Conservation (phyloP, 2,329 filamentous ascomycete genomes). For the Dactylellina cionopaga region DNA sequence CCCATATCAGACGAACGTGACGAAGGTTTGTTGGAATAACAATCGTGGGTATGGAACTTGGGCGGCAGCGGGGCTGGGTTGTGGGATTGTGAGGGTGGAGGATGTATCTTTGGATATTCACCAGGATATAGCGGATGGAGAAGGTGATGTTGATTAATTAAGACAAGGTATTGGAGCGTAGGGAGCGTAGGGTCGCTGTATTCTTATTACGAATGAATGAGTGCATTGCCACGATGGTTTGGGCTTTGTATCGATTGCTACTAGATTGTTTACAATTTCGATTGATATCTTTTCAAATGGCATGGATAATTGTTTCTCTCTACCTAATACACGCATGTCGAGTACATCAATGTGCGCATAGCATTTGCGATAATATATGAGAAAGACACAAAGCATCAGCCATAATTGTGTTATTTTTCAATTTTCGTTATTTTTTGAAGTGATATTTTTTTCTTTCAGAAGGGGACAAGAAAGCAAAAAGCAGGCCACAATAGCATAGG, state of each 20-base stretch:
- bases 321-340: constrained; percentile 26
- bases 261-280: no score
- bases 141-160: background rate
- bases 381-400: background rate
- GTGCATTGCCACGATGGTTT: no score
- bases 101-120: constrained; percentile 60
- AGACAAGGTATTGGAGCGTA: no score
- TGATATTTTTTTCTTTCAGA: constrained; percentile 6
- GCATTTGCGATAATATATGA: background rate
- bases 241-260: no score
- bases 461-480: background rate
- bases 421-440: constrained; percentile 22
- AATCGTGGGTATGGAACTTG: constrained; percentile 65
- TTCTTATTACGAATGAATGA: background rate
- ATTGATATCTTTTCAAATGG: no score
- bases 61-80: constrained; percentile 65
- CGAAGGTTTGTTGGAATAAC: constrained; percentile 65
- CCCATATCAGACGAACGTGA: constrained; percentile 63
- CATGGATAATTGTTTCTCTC: no score
- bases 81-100: constrained; percentile 65
- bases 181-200: background rate
- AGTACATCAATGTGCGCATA: no score
- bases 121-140: background rate
- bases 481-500: no score
- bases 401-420: background rate